Base-by-base conservation (phyloP, 2,329 filamentous ascomycete species). In the Fusarium floridanum region DNA sequence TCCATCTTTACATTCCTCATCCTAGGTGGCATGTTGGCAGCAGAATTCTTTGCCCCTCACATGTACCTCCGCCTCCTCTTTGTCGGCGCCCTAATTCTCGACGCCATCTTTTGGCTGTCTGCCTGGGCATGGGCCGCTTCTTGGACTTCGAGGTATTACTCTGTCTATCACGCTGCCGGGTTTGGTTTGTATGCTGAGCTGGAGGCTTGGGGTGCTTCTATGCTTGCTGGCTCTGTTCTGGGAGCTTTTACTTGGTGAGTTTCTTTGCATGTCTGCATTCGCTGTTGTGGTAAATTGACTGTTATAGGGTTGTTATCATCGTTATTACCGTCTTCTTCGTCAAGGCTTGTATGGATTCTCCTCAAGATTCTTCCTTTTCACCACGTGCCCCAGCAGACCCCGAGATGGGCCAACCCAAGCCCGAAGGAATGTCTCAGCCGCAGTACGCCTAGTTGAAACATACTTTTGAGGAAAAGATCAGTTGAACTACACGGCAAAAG, bases 91-190 rank as follows among this genome's bases (percentile, higher is more conserved):
- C 84, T 85, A 43, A 67, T 80, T 56, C 74, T 87, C 53, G 76
- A 70, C 63, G 68, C 81, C 67, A 81, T 88, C 75, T 85, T 88
- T 72, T 87, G 86, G 85, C 80, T 88, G 10, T 74, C 80, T 7
- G 76, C 70, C 34, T 78, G 76, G 76, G 70, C 74, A 0, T 87
- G 84, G 84, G 81, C 84, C 6, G 83, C 83, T 11, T 81, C 81
- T 20, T 78, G 79, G 75, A 82, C 83, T 17, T 66, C 79, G 8
- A 67, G 75, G 24, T 79, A 78, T 32, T 73, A 81, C 48, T 74
- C 68, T 17, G 75, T 71, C 65, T 78, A 77, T 55, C 63, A 77
- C 0, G 37, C 27, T 17, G 80, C 73, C 72, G 68, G 64, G 6
- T 24, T 36, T 37, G 20, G 55, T 36, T 16, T 37, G 5, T 66